Evolutionary conservation across 225 moss, liverwort and hornwort genomes (phyloP), one percentile per base, ranked within the genome.

Genomic region (Sphagnum tenellum): DNA sequence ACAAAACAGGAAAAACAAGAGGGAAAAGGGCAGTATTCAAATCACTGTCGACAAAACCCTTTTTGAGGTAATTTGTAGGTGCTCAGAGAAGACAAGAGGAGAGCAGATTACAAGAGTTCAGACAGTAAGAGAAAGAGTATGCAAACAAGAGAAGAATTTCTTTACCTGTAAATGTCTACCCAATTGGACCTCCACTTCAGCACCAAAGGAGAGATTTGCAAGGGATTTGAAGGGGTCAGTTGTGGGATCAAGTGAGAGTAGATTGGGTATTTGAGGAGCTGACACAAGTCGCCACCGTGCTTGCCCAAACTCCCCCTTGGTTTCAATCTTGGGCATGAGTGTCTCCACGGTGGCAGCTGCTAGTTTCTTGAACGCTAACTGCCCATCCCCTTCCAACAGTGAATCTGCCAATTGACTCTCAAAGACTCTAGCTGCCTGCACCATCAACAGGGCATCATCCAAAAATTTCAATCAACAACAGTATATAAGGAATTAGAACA

Each of bases 271-370:
- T 79, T 98, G 98, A 57, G 98, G 98, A 69, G 98, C 93, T 53
- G 98, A 93, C 55, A 98, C 93, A 57, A 98, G 84, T 64, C 98
- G 98, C 98, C 98, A 98, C 72, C 93, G 79, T 45, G 98, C 98
- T 76, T 98, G 98, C 60, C 98, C 98, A 68, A 98, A 93, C 63
- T 93, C 98, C 60, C 93, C 98, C 72, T 93, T 98, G 14, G 92
- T 93, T 75, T 93, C 93, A 73, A 98, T 98, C 61, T 89, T 90
- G 60, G 98, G 98, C 98, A 98, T 98, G 65, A 93, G 83, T 46
- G 93, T 98, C 75, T 98, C 98, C 63, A 90, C 98, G 49, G 93
- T 98, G 50, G 98, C 98, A 64, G 93, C 93, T 51, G 98, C 98
- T 63, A 98, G 82, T 72, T 88, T 98, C 67, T 98, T 98, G 53